These are phyloP conservation scores for Phytophthora aleatoria DNA, from an alignment of 352 stramenopile species.

Conservation along the genomic window DNA sequence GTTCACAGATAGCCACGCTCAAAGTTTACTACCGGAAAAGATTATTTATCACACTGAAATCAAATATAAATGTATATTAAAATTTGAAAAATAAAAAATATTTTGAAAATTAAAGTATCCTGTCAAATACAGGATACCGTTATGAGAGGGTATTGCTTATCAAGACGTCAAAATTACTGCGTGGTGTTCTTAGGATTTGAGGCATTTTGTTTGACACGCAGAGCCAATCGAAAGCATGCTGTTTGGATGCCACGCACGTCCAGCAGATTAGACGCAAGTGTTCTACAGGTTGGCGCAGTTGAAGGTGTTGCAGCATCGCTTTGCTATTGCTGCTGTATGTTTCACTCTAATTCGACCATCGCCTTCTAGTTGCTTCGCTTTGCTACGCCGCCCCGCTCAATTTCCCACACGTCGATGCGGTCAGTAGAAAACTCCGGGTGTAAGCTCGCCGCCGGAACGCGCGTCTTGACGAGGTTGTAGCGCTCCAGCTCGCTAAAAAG, in stretches of 20 bases:
- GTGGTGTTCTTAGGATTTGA: constrained; percentile 9
- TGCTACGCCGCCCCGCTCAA: constrained; percentile 21
- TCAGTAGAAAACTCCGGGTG: constrained; percentile 51
- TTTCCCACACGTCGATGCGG: constrained; percentile 55
- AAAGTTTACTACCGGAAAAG: constrained; percentile 2
- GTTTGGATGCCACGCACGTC: constrained; percentile 25
- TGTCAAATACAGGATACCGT: no score
- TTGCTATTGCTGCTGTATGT: constrained; percentile 7
- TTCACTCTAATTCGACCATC: constrained; percentile 17
- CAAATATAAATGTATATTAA: no score
- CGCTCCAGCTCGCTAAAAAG: constrained; percentile 59
- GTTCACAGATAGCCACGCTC: not conserved
- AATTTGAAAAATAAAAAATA: no score
- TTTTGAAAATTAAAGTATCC: no score
- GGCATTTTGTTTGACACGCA: constrained; percentile 6
- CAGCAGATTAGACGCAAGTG: not conserved
- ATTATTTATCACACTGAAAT: not conserved
- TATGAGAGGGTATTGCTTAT: not conserved
- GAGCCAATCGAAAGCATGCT: constrained; percentile 1
- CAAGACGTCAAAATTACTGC: not conserved
- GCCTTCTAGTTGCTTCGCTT: constrained; percentile 23
- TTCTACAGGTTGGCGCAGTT: constrained; percentile 18
- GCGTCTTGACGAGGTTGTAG: constrained; percentile 35
- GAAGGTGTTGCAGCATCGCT: constrained; percentile 13
- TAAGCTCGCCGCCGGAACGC: constrained; percentile 33